Conservation (phyloP, 2,329 filamentous ascomycete genomes). For the Fusarium sp. region DNA sequence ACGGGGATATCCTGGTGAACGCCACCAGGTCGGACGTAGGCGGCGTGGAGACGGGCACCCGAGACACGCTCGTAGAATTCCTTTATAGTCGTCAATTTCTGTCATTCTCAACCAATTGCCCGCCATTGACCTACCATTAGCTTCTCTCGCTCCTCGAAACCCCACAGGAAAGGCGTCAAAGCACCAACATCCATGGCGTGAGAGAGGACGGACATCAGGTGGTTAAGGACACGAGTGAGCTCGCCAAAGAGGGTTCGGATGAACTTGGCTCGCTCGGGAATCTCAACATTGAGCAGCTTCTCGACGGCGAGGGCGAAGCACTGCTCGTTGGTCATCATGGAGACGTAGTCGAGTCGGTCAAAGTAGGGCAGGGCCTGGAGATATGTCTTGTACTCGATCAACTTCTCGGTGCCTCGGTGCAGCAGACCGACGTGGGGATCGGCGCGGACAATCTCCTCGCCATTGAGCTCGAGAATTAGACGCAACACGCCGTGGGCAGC, state of each 20-base stretch:
- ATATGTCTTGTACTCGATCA: constrained; percentile 99
- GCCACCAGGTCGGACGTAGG: constrained; percentile 95
- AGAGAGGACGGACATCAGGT: constrained; percentile 95
- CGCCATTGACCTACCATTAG: constrained; percentile 77
- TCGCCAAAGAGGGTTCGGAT: constrained; percentile 96
- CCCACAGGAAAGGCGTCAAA: constrained; percentile 97
- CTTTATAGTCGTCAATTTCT: constrained; percentile 55
- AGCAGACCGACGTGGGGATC: constrained; percentile 97
- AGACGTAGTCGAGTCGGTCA: constrained; percentile 97
- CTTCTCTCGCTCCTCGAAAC: constrained; percentile 99
- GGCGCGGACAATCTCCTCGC: constrained; percentile 95
- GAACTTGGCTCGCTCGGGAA: constrained; percentile 94
- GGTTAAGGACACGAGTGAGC: constrained; percentile 92
- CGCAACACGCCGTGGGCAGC: constrained; percentile 98
- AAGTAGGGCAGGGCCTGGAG: constrained; percentile 98
- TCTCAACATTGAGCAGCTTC: constrained; percentile 96
- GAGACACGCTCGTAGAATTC: constrained; percentile 99
- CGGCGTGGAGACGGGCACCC: constrained; percentile 94
- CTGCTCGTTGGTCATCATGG: constrained; percentile 99
- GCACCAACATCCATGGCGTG: constrained; percentile 99
- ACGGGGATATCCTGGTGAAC: constrained; percentile 94
- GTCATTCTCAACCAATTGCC: neutral
- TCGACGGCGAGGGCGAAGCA: constrained; percentile 95
- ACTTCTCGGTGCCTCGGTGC: constrained; percentile 97
- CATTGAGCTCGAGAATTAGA: constrained; percentile 95